Conservation (phyloP, 352 stramenopile species). For the Phytophthora sp. region DNA sequence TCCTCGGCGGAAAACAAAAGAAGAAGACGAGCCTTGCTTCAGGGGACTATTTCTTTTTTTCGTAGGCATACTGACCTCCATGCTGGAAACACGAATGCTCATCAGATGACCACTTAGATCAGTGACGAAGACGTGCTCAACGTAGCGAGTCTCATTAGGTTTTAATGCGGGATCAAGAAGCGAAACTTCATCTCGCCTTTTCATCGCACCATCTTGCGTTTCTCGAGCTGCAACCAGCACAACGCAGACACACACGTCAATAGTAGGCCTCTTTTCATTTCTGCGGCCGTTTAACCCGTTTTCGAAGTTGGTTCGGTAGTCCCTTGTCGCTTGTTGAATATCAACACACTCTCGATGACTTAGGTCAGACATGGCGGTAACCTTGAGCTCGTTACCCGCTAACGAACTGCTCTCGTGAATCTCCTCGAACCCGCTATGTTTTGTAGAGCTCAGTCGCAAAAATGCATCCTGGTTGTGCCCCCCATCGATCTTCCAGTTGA, state of each 20-base stretch:
- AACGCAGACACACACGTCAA: constrained; percentile 63
- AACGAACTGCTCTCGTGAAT: constrained; percentile 7
- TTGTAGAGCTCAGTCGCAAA: constrained; percentile 67
- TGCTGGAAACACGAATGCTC: constrained; percentile 55
- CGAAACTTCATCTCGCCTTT: constrained; percentile 25
- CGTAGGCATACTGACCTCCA: constrained; percentile 31
- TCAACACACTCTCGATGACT: constrained; percentile 23
- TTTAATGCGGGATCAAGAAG: constrained; percentile 34
- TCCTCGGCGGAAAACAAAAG: constrained; percentile 55
- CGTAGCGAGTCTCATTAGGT: constrained; percentile 35
- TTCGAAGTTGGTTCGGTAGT: constrained; percentile 34
- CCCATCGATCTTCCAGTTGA: constrained; percentile 72
- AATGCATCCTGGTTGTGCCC: constrained; percentile 43
- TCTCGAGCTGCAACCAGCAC: constrained; percentile 40
- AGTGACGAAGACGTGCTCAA: constrained; percentile 66
- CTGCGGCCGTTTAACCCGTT: constrained; percentile 19
- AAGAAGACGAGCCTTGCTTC: constrained; percentile 16
- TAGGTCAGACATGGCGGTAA: background rate
- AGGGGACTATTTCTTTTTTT: constrained; percentile 16
- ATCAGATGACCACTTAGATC: constrained; percentile 55
- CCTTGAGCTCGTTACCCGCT: background rate
- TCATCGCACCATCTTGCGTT: constrained; percentile 26
- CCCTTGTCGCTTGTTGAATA: constrained; percentile 30
- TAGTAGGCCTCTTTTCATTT: constrained; percentile 33
- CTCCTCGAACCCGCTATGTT: constrained; percentile 56